These are phyloP conservation scores for Carnegiea gigantea DNA, from an alignment of 179 eudicot genomes.

Conservation along the genomic window DNA sequence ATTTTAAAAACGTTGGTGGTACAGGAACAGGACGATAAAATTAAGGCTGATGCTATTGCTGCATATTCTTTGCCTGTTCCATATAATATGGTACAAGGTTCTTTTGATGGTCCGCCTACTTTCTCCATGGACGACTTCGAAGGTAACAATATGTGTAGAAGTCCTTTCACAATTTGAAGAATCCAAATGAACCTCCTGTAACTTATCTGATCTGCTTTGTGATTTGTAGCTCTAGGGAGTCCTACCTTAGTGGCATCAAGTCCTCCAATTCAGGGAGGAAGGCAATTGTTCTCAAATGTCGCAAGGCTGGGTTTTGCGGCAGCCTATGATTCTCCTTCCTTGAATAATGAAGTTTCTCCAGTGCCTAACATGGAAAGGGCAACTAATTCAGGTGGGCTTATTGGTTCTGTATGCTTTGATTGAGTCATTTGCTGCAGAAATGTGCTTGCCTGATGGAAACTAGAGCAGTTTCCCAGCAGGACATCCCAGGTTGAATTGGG, in stretches of 20 bases:
- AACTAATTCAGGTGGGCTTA: conserved; percentile 39
- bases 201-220: not conserved
- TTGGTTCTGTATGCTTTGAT: conserved; percentile 28
- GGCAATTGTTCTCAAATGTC: conserved; percentile 73
- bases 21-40: conserved; percentile 75
- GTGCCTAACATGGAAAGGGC: conserved; percentile 34
- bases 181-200: not conserved
- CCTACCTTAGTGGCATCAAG: conserved; percentile 48
- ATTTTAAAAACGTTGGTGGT: not conserved
- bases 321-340: conserved; percentile 76
- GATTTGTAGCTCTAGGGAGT: conserved; percentile 73
- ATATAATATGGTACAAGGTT: conserved; percentile 37
- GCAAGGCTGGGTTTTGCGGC: conserved; percentile 96
- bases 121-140: conserved; percentile 94
- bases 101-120: conserved; percentile 42
- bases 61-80: conserved; percentile 43
- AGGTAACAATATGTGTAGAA: conserved; percentile 44
- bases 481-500: not conserved
- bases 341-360: conserved; percentile 47
- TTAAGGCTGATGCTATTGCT: conserved; percentile 73
- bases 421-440: not conserved
- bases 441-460: not conserved
- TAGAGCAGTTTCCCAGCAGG: not conserved
- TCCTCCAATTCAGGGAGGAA: conserved; percentile 60
- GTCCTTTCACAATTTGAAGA: not conserved